Conservation (phyloP, 768 basidiomycete genomes). For the Russula dissimulans region DNA sequence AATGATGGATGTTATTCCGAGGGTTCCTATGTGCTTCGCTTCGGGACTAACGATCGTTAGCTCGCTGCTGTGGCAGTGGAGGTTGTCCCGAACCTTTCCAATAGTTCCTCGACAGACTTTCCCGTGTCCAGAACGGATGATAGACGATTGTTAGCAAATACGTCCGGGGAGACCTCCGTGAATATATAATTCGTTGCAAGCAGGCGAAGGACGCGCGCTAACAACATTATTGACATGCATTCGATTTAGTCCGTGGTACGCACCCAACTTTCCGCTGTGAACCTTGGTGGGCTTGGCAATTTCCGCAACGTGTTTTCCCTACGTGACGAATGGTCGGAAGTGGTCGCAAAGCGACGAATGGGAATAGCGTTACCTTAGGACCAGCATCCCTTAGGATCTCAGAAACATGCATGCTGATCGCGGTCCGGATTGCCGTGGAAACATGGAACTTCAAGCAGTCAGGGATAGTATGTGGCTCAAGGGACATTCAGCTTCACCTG, state of each 20-base stretch:
- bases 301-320: slow-evolving; percentile 32
- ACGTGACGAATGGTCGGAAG: neutral
- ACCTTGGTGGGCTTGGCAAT: slow-evolving; percentile 28
- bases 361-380: neutral
- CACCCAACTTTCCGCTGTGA: slow-evolving; percentile 30
- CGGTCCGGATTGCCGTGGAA: neutral
- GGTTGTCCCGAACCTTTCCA: neutral
- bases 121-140: slow-evolving; percentile 24
- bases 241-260: neutral
- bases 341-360: neutral
- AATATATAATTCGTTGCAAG: slow-evolving; percentile 27
- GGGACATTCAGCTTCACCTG: neutral
- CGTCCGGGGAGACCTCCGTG: slow-evolving; percentile 22
- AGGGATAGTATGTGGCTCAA: neutral
- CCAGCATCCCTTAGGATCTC: slow-evolving; percentile 19
- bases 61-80: neutral
- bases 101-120: slow-evolving; percentile 19
- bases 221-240: neutral
- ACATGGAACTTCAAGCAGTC: neutral
- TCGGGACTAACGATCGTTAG: neutral
- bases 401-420: neutral
- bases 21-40: slow-evolving; percentile 4
- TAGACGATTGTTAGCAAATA: slow-evolving; percentile 24
- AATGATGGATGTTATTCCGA: slow-evolving; percentile 5
- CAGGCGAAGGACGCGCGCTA: slow-evolving; percentile 24